A percentile compares a stretch with the other conserved stretches of the same genome.
Conservation (phyloP, 805 yeast species). For the Maudiozyma pseudohumilis region DNA sequence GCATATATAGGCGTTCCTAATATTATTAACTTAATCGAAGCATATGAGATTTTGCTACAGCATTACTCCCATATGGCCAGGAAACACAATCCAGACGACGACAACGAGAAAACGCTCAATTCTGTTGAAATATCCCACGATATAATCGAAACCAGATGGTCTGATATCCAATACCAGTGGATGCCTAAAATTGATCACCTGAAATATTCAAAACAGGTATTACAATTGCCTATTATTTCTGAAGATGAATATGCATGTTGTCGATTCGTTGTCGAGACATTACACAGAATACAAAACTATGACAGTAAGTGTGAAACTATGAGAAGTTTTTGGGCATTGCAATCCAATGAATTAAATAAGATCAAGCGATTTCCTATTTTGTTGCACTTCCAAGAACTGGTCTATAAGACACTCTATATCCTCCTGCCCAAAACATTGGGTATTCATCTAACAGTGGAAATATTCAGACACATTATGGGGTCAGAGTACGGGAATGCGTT, state of each 20-base stretch:
- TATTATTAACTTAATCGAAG: conserved; percentile 28
- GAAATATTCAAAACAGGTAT: conserved; percentile 29
- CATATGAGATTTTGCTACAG: conserved; percentile 27
- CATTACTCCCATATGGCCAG: conserved; percentile 14
- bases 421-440: conserved; percentile 31
- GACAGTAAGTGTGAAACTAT: conserved; percentile 10
- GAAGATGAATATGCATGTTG: conserved; percentile 45
- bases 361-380: conserved; percentile 33
- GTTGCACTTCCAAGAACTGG: conserved; percentile 36
- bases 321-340: conserved; percentile 33
- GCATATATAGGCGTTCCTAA: conserved; percentile 31
- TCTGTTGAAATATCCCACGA: conserved; percentile 5
- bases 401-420: conserved; percentile 39
- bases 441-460: conserved; percentile 30
- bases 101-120: background rate
- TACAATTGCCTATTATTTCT: conserved; percentile 36
- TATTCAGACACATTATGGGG: conserved; percentile 42
- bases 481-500: conserved; percentile 58
- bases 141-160: conserved; percentile 11
- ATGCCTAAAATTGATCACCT: conserved; percentile 22
- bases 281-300: conserved; percentile 26
- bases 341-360: conserved; percentile 43
- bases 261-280: conserved; percentile 36
- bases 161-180: conserved; percentile 32
- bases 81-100: background rate